These are phyloP conservation scores for Tolypocladium inflatum DNA, from an alignment of 2,329 filamentous ascomycete genomes.

Conservation along the genomic window DNA sequence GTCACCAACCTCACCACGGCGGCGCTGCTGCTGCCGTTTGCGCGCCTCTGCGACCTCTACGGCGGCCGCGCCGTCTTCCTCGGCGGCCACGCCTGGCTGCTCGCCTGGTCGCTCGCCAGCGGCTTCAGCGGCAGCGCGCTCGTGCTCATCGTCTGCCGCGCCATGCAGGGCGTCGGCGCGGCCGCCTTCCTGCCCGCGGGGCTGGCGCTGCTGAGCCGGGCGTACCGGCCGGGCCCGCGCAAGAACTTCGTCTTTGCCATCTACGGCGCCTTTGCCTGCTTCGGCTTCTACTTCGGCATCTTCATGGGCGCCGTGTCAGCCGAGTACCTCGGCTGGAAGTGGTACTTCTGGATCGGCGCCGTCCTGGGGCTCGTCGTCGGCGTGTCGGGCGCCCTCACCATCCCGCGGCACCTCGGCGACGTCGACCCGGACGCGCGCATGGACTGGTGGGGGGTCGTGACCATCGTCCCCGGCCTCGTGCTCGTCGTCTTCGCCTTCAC, in stretches of 20 bases:
- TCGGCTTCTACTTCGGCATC: slow-evolving; percentile 57
- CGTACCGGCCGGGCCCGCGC: slow-evolving; percentile 59
- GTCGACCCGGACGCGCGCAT: slow-evolving; percentile 31
- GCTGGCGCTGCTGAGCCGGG: slow-evolving; percentile 60
- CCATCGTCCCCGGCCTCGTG: slow-evolving; percentile 55
- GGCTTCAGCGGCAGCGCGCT: slow-evolving; percentile 59
- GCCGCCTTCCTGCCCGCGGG: slow-evolving; percentile 61
- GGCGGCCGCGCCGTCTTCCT: slow-evolving; percentile 54
- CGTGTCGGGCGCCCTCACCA: slow-evolving; percentile 30
- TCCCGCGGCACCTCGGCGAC: slow-evolving; percentile 23
- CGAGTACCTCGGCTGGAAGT: slow-evolving; percentile 53
- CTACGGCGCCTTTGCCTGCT: slow-evolving; percentile 47
- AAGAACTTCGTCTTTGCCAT: slow-evolving; percentile 60
- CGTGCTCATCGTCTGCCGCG: slow-evolving; percentile 66
- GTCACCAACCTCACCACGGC: slow-evolving; percentile 50
- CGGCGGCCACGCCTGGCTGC: slow-evolving; percentile 52
- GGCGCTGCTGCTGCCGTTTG: slow-evolving; percentile 51
- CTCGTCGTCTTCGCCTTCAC: slow-evolving; percentile 69
- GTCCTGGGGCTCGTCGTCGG: slow-evolving; percentile 34
- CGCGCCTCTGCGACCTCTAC: slow-evolving; percentile 52
- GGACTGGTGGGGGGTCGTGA: slow-evolving; percentile 57
- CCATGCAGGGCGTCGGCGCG: slow-evolving; percentile 63
- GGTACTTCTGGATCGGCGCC: slow-evolving; percentile 61
- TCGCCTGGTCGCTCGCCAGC: slow-evolving; percentile 57
- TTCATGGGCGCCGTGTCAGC: slow-evolving; percentile 55